These are phyloP conservation scores for Fraxinus quadrangulata DNA, from an alignment of 257 asterid genomes.

Conservation along the genomic window DNA sequence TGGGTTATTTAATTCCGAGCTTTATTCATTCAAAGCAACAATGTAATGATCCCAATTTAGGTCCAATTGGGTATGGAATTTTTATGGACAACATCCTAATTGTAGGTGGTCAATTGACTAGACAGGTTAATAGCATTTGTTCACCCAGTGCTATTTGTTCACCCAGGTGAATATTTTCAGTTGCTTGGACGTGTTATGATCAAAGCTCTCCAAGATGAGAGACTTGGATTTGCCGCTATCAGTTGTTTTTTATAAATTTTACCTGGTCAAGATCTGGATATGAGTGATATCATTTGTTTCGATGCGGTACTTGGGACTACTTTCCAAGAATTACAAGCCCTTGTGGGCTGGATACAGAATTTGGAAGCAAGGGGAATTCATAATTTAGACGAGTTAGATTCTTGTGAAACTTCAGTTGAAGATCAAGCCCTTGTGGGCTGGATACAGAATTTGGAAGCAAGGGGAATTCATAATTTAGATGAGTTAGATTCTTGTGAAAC, in stretches of 20 bases:
- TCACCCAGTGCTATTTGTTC: slow-evolving; percentile 49
- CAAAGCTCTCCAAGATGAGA: slow-evolving; percentile 96
- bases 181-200: slow-evolving; percentile 93
- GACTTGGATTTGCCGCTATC: slow-evolving; percentile 97
- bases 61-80: too few relatives aligned
- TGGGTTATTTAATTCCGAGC: too few relatives aligned
- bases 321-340: slow-evolving; percentile 86
- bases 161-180: slow-evolving; percentile 62
- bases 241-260: slow-evolving; percentile 76
- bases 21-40: too few relatives aligned
- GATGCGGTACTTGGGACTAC: slow-evolving; percentile 78
- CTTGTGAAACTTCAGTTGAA: slow-evolving; percentile 74
- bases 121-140: too few relatives aligned
- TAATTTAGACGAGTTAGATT: slow-evolving; percentile 51
- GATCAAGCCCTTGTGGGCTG: slow-evolving; percentile 54
- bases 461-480: slow-evolving; percentile 50
- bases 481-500: slow-evolving; percentile 71
- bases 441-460: slow-evolving; percentile 62
- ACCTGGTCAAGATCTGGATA: slow-evolving; percentile 84
- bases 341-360: slow-evolving; percentile 64
- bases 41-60: too few relatives aligned
- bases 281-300: slow-evolving; percentile 76
- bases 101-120: too few relatives aligned
- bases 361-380: slow-evolving; percentile 60
- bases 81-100: too few relatives aligned